phyloP scores from a whole-genome alignment of 176 grass and related monocot species.

The Aegilops tauschii region DNA sequence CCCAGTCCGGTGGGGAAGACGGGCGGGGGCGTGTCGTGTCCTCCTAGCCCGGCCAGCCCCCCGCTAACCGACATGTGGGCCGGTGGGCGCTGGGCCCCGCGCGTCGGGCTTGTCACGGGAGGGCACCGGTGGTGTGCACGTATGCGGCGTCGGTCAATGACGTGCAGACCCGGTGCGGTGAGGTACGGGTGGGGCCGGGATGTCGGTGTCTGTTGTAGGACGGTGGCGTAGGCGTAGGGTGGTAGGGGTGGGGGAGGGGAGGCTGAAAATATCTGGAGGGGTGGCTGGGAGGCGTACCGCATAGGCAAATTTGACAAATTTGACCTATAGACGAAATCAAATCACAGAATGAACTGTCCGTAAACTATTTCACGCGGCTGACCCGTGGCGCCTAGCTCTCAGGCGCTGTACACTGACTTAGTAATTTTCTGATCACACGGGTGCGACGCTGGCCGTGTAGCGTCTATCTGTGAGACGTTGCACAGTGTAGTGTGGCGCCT shows the following conservation, averaged over 20 bases:
- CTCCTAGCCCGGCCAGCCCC: too few relatives aligned
- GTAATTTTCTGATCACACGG: too few relatives aligned
- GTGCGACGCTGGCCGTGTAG: too few relatives aligned
- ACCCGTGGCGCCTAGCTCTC: too few relatives aligned
- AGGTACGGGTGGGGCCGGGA: fast-evolving
- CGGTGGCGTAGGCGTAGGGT: background rate
- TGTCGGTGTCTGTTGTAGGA: background rate
- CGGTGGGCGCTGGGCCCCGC: fast-evolving
- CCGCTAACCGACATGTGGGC: background rate
- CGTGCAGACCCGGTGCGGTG: background rate
- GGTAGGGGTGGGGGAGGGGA: background rate
- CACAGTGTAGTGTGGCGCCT: too few relatives aligned
- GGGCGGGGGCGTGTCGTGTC: background rate
- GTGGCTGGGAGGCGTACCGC: background rate
- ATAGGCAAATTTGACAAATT: too few relatives aligned
- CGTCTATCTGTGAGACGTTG: too few relatives aligned
- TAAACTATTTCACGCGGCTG: too few relatives aligned
- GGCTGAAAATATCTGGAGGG: slow-evolving; percentile 25
- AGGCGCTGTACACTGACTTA: too few relatives aligned
- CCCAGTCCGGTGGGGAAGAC: background rate
- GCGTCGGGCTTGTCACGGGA: background rate
- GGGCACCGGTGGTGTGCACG: background rate
- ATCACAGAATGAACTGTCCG: too few relatives aligned
- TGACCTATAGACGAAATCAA: too few relatives aligned
- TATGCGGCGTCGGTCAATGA: background rate